Conservation (phyloP, 2,329 filamentous ascomycete species). For the Clarireedia hainanense region DNA sequence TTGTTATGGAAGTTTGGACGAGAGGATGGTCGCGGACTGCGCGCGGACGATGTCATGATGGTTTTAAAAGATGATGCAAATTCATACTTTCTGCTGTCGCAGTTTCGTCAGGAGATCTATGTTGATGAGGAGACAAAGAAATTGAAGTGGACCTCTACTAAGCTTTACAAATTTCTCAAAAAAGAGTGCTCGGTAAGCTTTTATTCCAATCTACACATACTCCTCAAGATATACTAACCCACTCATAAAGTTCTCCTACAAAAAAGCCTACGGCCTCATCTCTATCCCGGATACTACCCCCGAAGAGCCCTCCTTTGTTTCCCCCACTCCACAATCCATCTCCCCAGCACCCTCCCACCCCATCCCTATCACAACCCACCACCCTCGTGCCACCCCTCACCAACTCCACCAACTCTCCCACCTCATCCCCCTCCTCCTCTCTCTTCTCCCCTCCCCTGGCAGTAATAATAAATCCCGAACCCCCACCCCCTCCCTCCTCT, state of each 20-base stretch:
- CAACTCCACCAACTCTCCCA: neutral
- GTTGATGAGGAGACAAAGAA: neutral
- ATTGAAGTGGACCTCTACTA: neutral
- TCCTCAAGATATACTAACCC: neutral
- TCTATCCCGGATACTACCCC: neutral
- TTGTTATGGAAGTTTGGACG: neutral
- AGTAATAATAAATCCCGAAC: neutral
- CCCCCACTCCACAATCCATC: neutral
- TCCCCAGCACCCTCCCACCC: neutral
- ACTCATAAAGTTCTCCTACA: neutral
- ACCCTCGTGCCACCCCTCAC: neutral
- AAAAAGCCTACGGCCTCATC: neutral
- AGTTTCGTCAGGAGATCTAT: constrained; percentile 1
- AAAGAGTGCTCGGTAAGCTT: constrained; percentile 3
- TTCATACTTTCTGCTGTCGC: constrained; percentile 3
- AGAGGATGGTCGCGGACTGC: constrained; percentile 4
- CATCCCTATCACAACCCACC: neutral
- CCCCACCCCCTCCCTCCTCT: neutral
- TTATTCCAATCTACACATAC: neutral
- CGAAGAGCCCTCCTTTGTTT: neutral
- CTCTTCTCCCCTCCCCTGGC: neutral
- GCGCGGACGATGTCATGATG: neutral
- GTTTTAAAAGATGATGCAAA: constrained; percentile 5
- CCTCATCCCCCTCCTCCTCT: neutral
- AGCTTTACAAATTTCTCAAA: neutral